Evolutionary conservation across 495 filamentous ascomycete species (phyloP).

Genomic region (Hypoxylon trugodes): DNA sequence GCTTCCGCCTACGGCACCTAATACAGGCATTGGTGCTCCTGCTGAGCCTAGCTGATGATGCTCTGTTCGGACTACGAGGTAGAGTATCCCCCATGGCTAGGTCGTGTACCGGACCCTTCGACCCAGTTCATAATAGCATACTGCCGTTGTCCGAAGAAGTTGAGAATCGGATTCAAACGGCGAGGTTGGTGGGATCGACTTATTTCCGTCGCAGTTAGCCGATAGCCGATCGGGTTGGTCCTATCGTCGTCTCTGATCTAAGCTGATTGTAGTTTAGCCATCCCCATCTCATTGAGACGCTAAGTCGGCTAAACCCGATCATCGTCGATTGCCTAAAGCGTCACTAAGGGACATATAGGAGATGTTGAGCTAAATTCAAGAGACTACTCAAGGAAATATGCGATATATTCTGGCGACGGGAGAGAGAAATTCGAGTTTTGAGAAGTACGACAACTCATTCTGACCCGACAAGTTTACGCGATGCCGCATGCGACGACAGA

Average conservation of each 20-base stretch:
- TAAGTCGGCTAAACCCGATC: not conserved
- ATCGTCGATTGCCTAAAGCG: not conserved
- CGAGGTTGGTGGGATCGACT: not conserved
- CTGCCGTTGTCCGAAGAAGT: not conserved
- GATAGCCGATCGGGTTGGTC: too few species aligned
- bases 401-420: not conserved
- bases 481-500: conserved; percentile 22
- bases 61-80: conserved; percentile 17
- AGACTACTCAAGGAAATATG: not conserved
- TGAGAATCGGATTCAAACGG: too few species aligned
- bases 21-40: conserved; percentile 27
- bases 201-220: too few species aligned
- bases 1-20: conserved; percentile 26
- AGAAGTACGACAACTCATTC: not conserved
- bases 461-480: not conserved
- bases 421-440: not conserved
- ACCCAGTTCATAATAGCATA: not conserved
- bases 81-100: conserved; percentile 19
- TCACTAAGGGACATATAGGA: not conserved
- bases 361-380: not conserved
- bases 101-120: not conserved
- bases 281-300: too few species aligned
- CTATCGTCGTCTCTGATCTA: too few species aligned
- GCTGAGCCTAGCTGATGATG: conserved; percentile 16
- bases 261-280: too few species aligned